phyloP scores from a whole-genome alignment of 345 rosid species.

The Mallotus nudiflorus region DNA sequence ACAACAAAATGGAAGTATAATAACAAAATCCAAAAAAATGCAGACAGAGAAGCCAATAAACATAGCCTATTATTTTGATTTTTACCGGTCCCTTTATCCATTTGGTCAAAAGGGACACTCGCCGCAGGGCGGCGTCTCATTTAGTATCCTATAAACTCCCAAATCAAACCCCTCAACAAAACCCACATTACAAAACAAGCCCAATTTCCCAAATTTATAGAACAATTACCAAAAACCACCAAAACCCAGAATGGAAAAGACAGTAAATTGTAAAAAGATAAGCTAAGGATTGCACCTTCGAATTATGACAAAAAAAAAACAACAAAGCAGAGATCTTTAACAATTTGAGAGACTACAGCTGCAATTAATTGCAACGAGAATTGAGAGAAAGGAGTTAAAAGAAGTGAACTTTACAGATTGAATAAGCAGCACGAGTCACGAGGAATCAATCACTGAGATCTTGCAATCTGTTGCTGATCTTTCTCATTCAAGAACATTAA shows the following conservation, averaged over 20 bases:
- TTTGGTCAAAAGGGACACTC: conserved; percentile 36
- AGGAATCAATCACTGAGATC: conserved; percentile 9
- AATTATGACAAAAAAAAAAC: background rate
- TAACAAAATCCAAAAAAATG: conserved; percentile 63
- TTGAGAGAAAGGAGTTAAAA: background rate
- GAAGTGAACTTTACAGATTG: background rate
- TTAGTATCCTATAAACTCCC: conserved; percentile 9
- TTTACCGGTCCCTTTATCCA: conserved; percentile 64
- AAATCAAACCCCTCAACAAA: conserved; percentile 9
- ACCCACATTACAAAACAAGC: conserved; percentile 12
- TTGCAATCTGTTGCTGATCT: conserved; percentile 15
- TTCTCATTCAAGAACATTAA: background rate
- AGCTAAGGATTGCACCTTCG: background rate
- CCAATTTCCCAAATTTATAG: conserved; percentile 19
- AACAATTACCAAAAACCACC: background rate
- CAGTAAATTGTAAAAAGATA: background rate
- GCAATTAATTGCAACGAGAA: background rate
- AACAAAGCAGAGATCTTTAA: conserved; percentile 18
- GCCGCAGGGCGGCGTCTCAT: conserved; percentile 75
- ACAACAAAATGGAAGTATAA: conserved; percentile 69
- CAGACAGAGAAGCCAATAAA: conserved; percentile 51
- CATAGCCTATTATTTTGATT: conserved; percentile 54
- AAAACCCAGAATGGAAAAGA: background rate
- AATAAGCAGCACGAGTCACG: conserved; percentile 13
- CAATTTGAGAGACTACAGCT: background rate